Conservation (phyloP, 768 basidiomycete genomes). For the Coprinellus micaceus region DNA sequence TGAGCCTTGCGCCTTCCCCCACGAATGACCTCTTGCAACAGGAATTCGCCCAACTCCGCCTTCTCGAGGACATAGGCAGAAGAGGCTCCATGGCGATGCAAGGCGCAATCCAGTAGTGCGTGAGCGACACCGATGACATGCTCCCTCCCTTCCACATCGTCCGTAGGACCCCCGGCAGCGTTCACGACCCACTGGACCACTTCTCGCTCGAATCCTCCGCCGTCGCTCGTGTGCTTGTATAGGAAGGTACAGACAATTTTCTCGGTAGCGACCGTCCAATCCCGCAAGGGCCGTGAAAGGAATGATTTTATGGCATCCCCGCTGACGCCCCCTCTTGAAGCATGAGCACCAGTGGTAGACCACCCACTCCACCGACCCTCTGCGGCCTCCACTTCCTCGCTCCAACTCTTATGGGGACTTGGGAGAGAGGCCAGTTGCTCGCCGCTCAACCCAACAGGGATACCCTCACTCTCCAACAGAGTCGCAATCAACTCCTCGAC, state of each 20-base stretch:
- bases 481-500: constrained; percentile 39
- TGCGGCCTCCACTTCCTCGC: no score
- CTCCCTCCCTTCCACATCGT: neutral
- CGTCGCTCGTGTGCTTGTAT: neutral
- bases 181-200: neutral
- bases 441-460: neutral
- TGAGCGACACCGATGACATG: neutral
- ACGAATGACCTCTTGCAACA: neutral
- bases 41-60: neutral
- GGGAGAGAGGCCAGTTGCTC: neutral
- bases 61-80: neutral
- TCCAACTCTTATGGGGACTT: neutral
- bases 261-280: neutral
- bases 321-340: neutral
- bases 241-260: neutral
- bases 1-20: neutral
- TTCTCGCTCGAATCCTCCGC: neutral
- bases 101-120: neutral
- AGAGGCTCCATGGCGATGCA: neutral
- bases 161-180: neutral
- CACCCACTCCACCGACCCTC: neutral
- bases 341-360: neutral
- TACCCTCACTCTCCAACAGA: neutral
- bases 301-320: neutral
- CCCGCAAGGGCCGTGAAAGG: neutral